phyloP scores from a whole-genome alignment of 768 basidiomycete species.

The Mrakia hoshinonis region DNA sequence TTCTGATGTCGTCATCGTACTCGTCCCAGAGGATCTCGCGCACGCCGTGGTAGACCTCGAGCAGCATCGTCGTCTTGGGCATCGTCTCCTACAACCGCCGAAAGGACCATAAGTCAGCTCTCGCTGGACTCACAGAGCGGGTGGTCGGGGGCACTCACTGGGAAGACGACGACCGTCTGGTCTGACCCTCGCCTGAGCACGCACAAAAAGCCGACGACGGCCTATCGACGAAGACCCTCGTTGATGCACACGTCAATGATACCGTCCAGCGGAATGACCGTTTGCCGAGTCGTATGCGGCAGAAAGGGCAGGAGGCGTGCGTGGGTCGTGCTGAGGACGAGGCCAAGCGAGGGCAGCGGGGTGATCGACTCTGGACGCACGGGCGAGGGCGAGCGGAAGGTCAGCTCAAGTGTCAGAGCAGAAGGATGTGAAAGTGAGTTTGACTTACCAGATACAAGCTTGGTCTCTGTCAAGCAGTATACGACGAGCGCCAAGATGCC shows the following conservation, averaged over 20 bases:
- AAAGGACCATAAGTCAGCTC: not conserved
- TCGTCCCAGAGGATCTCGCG: conserved; percentile 1
- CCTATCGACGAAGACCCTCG: not conserved
- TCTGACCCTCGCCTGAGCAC: conserved; percentile 1
- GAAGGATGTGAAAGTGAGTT: not conserved
- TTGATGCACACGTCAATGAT: conserved; percentile 11
- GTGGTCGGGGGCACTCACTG: not conserved
- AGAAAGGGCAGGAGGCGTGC: not conserved
- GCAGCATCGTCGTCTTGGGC: conserved; percentile 7
- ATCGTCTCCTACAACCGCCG: not conserved
- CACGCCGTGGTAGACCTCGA: not conserved
- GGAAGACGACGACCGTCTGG: not conserved
- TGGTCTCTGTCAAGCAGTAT: too few relatives aligned
- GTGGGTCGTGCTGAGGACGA: not conserved
- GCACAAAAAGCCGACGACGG: conserved; percentile 1
- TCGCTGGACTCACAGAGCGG: not conserved
- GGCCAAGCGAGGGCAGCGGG: conserved; percentile 7
- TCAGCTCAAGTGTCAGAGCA: not conserved
- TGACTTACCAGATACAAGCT: not conserved
- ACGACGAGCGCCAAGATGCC: too few relatives aligned
- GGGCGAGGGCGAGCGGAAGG: not conserved
- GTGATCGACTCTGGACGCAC: not conserved
- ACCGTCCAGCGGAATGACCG: not conserved
- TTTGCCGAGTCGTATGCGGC: not conserved
- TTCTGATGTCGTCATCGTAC: not conserved